Evolutionary conservation across 73 alveolate genomes (phyloP), one percentile per base, ranked within the genome.

Genomic region (Paramecium caudatum): DNA sequence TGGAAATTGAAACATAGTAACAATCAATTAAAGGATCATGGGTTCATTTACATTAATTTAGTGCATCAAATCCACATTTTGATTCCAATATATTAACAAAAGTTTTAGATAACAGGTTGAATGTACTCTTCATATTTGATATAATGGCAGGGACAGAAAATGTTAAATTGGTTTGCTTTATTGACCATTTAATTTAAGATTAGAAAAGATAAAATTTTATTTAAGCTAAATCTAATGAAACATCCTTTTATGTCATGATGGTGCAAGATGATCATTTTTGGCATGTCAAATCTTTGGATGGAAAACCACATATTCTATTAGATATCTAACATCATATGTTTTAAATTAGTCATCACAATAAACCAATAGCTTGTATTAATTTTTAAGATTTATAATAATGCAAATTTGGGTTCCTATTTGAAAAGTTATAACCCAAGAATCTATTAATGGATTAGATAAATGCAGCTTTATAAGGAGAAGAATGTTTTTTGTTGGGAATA

Each of bases 341-440:
- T 19, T 21, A 74, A 21, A 37, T 74, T 2, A 16, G 45, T 27
- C 47, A 74, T 74, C 41, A 74, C 12, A 41, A 74, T 41, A n/a
- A 39, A 15, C 43, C 62, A 3, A 45, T 74, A 0, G 88, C 88
- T 16, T 74, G 62, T 10, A 74, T 74, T 2, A 74, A 74, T 21
- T 45, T 74, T 43, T 21, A 19, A 21, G 88, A 74, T 39, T 27
- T 74, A 39, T 8, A 37, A 13, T 16, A 37, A 16, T 15, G 88
- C 19, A 41, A 74, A 43, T 74, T 74, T 43, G 88, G 88, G 10
- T 74, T 74, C 21, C 88, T 68, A 74, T 74, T 74, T 41, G 8
- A 74, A 16, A 41, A 74, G 5, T 10, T 74, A 5, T 17, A 74
- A 17, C 21, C 17, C 3, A 68, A 68, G 5, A 45, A 41, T 7